phyloP scores from a whole-genome alignment of 805 yeast genomes.

The Candida ficus region DNA sequence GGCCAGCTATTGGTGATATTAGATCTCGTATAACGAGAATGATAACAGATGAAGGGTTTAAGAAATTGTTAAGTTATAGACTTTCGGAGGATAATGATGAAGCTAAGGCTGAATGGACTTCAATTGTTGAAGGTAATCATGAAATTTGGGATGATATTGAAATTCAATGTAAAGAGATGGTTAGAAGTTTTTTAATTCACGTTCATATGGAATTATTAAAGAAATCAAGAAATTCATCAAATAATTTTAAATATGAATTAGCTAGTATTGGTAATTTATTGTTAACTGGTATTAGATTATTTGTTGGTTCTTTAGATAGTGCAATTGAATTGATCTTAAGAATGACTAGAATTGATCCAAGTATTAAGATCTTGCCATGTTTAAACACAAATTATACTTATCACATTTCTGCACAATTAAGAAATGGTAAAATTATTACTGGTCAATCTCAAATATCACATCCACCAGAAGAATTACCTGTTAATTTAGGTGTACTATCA shows the following conservation, averaged over 20 bases:
- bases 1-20: conserved; percentile 93
- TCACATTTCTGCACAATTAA: conserved; percentile 73
- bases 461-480: conserved; percentile 41
- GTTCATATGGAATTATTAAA: conserved; percentile 73
- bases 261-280: conserved; percentile 87
- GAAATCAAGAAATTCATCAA: conserved; percentile 48
- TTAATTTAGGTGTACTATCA: conserved; percentile 8
- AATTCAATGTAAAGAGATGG: conserved; percentile 58
- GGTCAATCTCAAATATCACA: conserved; percentile 95
- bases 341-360: conserved; percentile 52
- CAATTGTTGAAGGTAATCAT: conserved; percentile 76
- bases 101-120: conserved; percentile 73
- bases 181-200: conserved; percentile 72
- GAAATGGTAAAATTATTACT: conserved; percentile 66
- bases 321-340: conserved; percentile 73
- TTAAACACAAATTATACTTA: conserved; percentile 80
- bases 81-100: conserved; percentile 39
- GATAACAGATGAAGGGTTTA: conserved; percentile 46
- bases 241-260: conserved; percentile 63
- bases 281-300: conserved; percentile 73
- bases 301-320: conserved; percentile 79
- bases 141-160: conserved; percentile 57
- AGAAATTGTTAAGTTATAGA: conserved; percentile 41
- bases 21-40: conserved; percentile 75
- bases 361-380: conserved; percentile 66